phyloP scores from a whole-genome alignment of 306 rosid genomes.

The Ziziphus jujuba region DNA sequence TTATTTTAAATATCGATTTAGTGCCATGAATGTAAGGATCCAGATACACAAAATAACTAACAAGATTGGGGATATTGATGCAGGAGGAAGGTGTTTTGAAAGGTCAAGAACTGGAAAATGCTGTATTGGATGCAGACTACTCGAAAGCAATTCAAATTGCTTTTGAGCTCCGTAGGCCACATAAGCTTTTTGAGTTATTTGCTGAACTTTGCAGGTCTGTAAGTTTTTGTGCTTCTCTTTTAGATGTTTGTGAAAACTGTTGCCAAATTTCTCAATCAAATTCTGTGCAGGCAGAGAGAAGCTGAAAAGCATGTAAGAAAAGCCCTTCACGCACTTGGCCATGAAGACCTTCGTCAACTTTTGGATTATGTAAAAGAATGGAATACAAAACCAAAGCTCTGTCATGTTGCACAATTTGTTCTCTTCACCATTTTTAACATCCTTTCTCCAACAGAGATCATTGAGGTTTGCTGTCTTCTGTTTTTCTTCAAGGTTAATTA shows the following conservation, averaged over 20 bases:
- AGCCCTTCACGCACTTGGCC: conserved; percentile 54
- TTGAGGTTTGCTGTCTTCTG: conserved; percentile 44
- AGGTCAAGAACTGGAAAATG: conserved; percentile 95
- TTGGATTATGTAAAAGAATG: conserved; percentile 80
- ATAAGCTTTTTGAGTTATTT: conserved; percentile 61
- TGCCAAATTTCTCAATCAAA: conserved; percentile 23
- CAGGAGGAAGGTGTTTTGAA: conserved; percentile 90
- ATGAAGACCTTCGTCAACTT: conserved; percentile 59
- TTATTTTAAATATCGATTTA: not conserved
- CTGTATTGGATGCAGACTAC: conserved; percentile 80
- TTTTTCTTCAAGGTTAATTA: not conserved
- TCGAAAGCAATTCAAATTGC: conserved; percentile 83
- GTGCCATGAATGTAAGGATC: no score
- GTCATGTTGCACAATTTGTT: conserved; percentile 84
- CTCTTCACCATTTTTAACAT: conserved; percentile 71
- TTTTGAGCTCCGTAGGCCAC: conserved; percentile 85
- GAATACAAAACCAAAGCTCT: conserved; percentile 87
- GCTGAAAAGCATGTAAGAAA: conserved; percentile 53
- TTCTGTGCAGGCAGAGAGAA: conserved; percentile 61
- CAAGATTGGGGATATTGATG: conserved; percentile 31
- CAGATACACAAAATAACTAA: no score
- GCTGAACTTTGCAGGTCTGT: conserved; percentile 78
- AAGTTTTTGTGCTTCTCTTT: not conserved
- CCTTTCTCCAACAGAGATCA: conserved; percentile 68
- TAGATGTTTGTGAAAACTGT: not conserved